Evolutionary conservation across 352 stramenopile genomes (phyloP), one percentile per base, ranked within the genome.

Genomic region (Pythium rishiriense): DNA sequence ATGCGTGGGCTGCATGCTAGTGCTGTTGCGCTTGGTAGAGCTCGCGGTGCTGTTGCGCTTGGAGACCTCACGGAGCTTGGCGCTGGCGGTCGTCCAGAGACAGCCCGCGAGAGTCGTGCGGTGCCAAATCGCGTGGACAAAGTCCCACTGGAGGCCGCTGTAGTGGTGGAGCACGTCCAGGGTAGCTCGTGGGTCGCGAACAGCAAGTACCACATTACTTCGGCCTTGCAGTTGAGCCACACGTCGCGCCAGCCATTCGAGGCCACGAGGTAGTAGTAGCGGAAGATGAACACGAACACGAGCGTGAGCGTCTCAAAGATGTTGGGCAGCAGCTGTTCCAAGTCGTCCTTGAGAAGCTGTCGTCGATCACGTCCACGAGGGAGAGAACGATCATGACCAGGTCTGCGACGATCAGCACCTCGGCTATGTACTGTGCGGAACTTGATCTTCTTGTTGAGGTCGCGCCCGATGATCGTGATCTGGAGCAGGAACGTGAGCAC

Each of bases 201-300:
- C 8, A 81, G 57, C 45, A 78, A 2, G 21, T 79, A 81, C 10
- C 55, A 51, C 11, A 65, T 31, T 26, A 78, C 19, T 10, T 79
- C 71, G 6, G 66, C 5, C 21, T 79, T 79, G 3, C 62, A 42
- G 46, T 54, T 73, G 8, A 35, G 21, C 11, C 67, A 22, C 7
- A 76, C 65, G 28, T 58, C 56, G n/a, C 33, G 60, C 56, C 69
- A 66, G 9, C 72, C 69, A 3, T 64, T 50, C 0, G 66, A 68
- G 8, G 76, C 68, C 0, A 42, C 45, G 17, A 80, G 56, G 46
- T 74, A 76, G 48, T 73, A 78, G 48, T 76, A 84, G 11, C 65
- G 73, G 42, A 79, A 79, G n/a, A 72, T n/a, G 47, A 78, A 63
- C 31, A 77, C 66, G 42, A 73, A 80, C 12, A 54, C 17, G 4